Percentiles rank a stretch among this genome's conserved stretches.
These are phyloP conservation scores for Poa pratensis DNA, from an alignment of 176 grass and related monocot genomes.

Conservation along the genomic window DNA sequence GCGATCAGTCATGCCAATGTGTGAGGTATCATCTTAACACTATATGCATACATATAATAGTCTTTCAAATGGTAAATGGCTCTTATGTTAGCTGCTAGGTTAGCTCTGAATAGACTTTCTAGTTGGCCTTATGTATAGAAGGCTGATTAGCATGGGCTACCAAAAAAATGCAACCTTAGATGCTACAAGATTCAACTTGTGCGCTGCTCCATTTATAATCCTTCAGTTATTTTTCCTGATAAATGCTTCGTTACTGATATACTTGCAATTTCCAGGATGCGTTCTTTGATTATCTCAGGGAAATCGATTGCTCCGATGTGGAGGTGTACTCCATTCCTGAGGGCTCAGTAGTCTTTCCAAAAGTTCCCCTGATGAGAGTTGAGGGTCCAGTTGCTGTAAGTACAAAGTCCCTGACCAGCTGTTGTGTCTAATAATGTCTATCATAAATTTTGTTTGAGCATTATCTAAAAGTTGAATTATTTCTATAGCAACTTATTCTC, in stretches of 20 bases:
- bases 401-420: constrained; percentile 38
- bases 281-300: constrained; percentile 91
- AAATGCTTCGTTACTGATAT: constrained; percentile 46
- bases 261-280: constrained; percentile 61
- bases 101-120: constrained; percentile 14
- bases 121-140: neutral
- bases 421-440: constrained; percentile 24
- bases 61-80: neutral
- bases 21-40: constrained; percentile 66
- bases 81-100: constrained; percentile 12
- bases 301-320: constrained; percentile 82
- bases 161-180: constrained; percentile 12
- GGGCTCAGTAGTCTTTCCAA: constrained; percentile 97
- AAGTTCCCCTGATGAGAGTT: constrained; percentile 88
- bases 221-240: constrained; percentile 23
- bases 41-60: constrained; percentile 12
- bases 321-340: constrained; percentile 95
- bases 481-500: constrained; percentile 37
- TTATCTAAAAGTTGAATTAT: constrained; percentile 7
- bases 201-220: neutral
- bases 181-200: neutral
- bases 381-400: constrained; percentile 98
- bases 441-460: constrained; percentile 7
- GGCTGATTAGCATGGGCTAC: neutral
- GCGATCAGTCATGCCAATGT: constrained; percentile 78